Conservation (phyloP, 176 grass and related monocot species). For the Eleusine coracana region DNA sequence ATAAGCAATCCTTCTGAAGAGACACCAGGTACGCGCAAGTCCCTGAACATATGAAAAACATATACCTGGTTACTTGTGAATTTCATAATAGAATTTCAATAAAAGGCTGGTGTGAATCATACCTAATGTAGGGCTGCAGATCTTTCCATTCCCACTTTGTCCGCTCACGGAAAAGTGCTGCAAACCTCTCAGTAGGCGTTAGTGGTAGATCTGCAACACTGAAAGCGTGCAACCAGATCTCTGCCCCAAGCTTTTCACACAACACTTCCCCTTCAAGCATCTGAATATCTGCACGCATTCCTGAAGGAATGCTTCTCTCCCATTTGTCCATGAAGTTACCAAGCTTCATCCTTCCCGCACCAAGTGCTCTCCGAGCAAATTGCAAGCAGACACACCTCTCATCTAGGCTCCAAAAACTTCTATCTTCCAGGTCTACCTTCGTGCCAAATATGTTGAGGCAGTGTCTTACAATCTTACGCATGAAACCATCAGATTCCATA, state of each 20-base stretch:
- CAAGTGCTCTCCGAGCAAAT: conserved; percentile 59
- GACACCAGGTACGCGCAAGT: conserved; percentile 63
- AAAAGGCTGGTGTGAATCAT: neutral
- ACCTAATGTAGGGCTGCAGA: conserved; percentile 93
- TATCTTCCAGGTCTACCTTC: conserved; percentile 48
- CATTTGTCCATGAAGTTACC: conserved; percentile 44
- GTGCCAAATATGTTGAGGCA: conserved; percentile 74
- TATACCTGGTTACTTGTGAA: neutral
- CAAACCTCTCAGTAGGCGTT: conserved; percentile 72
- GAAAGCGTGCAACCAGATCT: conserved; percentile 85
- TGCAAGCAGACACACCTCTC: conserved; percentile 69
- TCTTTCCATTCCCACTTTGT: conserved; percentile 93
- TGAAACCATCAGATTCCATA: conserved; percentile 81
- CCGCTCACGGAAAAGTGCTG: conserved; percentile 64
- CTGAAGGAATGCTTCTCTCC: conserved; percentile 68
- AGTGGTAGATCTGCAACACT: conserved; percentile 67
- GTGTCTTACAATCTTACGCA: conserved; percentile 54
- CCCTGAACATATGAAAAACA: conserved; percentile 41
- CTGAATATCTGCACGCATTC: conserved; percentile 63
- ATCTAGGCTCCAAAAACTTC: conserved; percentile 65
- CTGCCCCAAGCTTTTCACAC: conserved; percentile 74
- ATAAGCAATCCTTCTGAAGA: conserved; percentile 97
- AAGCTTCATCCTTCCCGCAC: conserved; percentile 43
- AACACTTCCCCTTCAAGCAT: conserved; percentile 94
- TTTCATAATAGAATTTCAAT: neutral